Percentiles rank a stretch among this genome's conserved stretches.
phyloP scores from a whole-genome alignment of 768 basidiomycete species.

The Collybia mongolica region DNA sequence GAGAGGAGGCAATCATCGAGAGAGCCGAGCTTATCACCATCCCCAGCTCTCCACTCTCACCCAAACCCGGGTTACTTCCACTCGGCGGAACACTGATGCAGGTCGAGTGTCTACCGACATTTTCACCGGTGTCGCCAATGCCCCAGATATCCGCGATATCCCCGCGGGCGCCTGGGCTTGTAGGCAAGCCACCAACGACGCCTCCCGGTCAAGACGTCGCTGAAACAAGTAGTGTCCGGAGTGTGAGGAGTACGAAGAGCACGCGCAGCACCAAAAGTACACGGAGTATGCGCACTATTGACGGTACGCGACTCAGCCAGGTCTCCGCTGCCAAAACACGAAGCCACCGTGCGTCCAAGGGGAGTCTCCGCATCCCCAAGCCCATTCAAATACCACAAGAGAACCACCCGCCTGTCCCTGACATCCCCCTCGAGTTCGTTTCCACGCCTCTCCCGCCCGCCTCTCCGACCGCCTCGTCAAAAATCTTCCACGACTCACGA shows the following conservation, averaged over 20 bases:
- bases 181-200: neutral
- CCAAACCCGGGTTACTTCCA: constrained; percentile 8
- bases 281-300: constrained; percentile 23
- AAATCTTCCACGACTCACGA: neutral
- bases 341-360: constrained; percentile 61
- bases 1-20: constrained; percentile 38
- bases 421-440: constrained; percentile 21
- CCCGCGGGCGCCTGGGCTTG: neutral
- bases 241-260: constrained; percentile 32
- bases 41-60: constrained; percentile 24
- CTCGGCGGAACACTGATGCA: constrained; percentile 8
- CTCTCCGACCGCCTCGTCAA: constrained; percentile 8
- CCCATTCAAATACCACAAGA: constrained; percentile 17
- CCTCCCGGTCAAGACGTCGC: constrained; percentile 25
- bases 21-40: constrained; percentile 45
- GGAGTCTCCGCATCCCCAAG: constrained; percentile 61
- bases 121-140: constrained; percentile 16
- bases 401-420: constrained; percentile 30
- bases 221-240: constrained; percentile 39
- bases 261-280: constrained; percentile 31
- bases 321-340: constrained; percentile 66
- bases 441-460: neutral
- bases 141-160: constrained; percentile 8
- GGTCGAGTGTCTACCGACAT: constrained; percentile 11
- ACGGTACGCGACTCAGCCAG: constrained; percentile 27